A percentile compares a stretch with the other conserved stretches of the same genome.
Evolutionary conservation across 305 asterid species (phyloP).

Genomic region (Fraxinus floribunda): DNA sequence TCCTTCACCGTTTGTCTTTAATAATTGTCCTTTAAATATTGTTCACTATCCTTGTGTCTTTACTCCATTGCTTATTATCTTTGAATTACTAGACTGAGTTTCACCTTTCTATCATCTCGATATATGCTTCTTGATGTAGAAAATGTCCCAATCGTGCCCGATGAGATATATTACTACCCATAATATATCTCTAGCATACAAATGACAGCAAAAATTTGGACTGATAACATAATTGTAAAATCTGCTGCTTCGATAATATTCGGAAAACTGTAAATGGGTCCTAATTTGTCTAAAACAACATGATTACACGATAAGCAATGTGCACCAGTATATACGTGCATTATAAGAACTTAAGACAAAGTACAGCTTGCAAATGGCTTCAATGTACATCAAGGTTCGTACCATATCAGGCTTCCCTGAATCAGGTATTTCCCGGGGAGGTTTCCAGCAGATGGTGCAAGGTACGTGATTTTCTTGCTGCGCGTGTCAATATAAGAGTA

Average conservation of each 20-base stretch:
- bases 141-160: no score
- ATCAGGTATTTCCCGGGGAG: conserved; percentile 83
- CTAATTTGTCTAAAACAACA: background rate
- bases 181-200: background rate
- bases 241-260: background rate
- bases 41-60: background rate
- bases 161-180: background rate
- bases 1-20: background rate
- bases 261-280: background rate
- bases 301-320: background rate
- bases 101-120: background rate
- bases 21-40: background rate
- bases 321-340: conserved; percentile 6
- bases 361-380: background rate
- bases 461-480: conserved; percentile 87
- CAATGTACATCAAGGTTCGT: conserved; percentile 47
- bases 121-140: no score
- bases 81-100: background rate
- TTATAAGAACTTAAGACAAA: background rate
- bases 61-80: background rate
- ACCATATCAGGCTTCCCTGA: conserved; percentile 89
- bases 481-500: conserved; percentile 1
- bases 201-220: background rate
- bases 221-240: background rate
- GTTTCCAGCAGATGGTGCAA: conserved; percentile 85